Evolutionary conservation across 2,329 filamentous ascomycete species (phyloP), one percentile per base, ranked within the genome.

Genomic region (Hyphodiscus sp.): DNA sequence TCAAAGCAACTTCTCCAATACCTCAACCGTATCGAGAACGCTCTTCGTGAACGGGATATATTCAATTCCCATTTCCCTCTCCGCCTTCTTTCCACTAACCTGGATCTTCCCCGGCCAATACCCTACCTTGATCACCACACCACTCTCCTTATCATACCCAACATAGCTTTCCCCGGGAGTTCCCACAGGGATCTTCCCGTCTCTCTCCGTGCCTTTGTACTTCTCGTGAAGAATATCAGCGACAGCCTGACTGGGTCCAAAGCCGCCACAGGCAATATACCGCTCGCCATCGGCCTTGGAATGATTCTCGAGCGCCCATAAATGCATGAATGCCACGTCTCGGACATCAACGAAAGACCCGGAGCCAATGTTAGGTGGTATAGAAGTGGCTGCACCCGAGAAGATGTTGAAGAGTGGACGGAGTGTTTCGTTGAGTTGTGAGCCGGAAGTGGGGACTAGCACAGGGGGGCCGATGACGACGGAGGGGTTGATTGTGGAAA

Each of bases 381-480:
- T 42, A 0, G 60, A 55, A 45, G 67, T 57, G 1, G 65, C 53
- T 1, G 53, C 47, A 19, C 73, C 72, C 0, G 67, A 63, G 50
- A 73, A 67, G 9, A 73, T 58, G 1, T 66, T 50, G 54, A 59
- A 73, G 46, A 74, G 61, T 3, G 67, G 58, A 13, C 48, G 42
- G 23, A 67, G 63, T 0, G 72, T 71, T 45, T 68, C 63, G 41
- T 64, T 66, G 26, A 76, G 60, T 26, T 66, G 62, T 1, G 61
- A 60, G 0, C 58, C 52, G 0, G 65, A 63, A 8, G 60, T 53
- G 0, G 71, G 71, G 1, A 67, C 51, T 1, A 67, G 51, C 1
- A 71, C 57, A 0, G 73, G 70, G 0, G 73, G 73, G 0, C 74
- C 74, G 10, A 68, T 68, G 2, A 75, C 72, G 51, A 72, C 70